A percentile compares a stretch with the other conserved stretches of the same genome.
These are phyloP conservation scores for Geoglossum glabrum DNA, from an alignment of 495 filamentous ascomycete species.

Conservation along the genomic window DNA sequence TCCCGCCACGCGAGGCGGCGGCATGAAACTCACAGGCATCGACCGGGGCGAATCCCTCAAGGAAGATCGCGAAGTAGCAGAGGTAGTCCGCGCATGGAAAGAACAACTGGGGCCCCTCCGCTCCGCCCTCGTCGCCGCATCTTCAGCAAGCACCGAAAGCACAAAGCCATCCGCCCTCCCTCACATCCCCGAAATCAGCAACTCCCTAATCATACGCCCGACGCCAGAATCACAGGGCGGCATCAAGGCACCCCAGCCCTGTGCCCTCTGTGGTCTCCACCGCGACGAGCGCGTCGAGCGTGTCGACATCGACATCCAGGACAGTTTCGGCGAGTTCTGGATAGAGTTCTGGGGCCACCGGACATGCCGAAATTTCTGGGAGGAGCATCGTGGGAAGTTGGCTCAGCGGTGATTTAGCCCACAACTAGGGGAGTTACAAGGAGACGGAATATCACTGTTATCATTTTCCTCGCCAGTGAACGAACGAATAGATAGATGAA, in stretches of 20 bases:
- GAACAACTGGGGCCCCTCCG: slow-evolving; percentile 40
- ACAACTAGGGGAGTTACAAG: no score
- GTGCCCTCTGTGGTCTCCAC: slow-evolving; percentile 73
- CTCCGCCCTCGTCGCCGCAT: slow-evolving; percentile 14
- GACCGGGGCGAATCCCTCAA: slow-evolving; percentile 60
- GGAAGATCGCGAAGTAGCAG: slow-evolving; percentile 73
- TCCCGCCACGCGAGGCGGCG: slow-evolving; percentile 37
- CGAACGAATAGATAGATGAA: no score
- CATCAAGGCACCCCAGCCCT: slow-evolving; percentile 51
- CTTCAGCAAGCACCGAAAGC: not conserved
- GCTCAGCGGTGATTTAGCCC: slow-evolving; percentile 4
- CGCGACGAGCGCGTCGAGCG: slow-evolving; percentile 60
- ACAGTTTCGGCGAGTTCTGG: slow-evolving; percentile 95
- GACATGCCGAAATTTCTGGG: slow-evolving; percentile 70
- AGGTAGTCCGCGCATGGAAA: slow-evolving; percentile 56
- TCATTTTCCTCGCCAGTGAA: no score
- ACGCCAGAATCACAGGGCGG: slow-evolving; percentile 36
- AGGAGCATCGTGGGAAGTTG: slow-evolving; percentile 43
- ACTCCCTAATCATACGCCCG: slow-evolving; percentile 37
- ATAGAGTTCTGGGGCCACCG: slow-evolving; percentile 72
- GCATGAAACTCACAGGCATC: slow-evolving; percentile 77
- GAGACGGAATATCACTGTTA: no score
- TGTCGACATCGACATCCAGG: slow-evolving; percentile 59
- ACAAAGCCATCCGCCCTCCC: not conserved
- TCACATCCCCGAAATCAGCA: slow-evolving; percentile 45